Conservation (phyloP, 2,329 filamentous ascomycete species). For the Aspergillus uvarum region DNA sequence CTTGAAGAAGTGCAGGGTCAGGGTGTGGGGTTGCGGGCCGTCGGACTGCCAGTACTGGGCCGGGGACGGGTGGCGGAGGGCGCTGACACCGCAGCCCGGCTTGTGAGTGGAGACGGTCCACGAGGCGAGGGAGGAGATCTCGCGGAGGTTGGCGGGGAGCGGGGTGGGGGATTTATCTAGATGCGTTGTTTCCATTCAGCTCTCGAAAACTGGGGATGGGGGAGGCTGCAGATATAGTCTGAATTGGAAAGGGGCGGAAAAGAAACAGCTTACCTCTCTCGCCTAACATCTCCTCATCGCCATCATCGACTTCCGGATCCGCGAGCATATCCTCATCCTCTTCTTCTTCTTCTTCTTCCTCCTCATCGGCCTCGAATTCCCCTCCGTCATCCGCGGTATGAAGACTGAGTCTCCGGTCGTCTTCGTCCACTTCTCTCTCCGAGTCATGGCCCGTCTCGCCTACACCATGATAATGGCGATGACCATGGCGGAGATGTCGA, state of each 20-base stretch:
- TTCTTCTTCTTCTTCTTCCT: constrained; percentile 24
- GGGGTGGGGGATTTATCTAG: constrained; percentile 39
- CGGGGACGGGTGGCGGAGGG: constrained; percentile 58
- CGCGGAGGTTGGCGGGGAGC: constrained; percentile 51
- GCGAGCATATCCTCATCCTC: constrained; percentile 17
- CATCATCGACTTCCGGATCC: not conserved
- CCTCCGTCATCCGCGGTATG: not conserved
- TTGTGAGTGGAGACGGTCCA: constrained; percentile 65
- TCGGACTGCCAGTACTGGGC: constrained; percentile 65
- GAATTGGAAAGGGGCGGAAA: no score
- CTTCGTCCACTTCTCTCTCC: not conserved
- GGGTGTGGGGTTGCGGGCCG: constrained; percentile 63
- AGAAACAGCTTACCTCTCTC: constrained; percentile 29
- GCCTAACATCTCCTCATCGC: constrained; percentile 35
- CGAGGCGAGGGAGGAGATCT: constrained; percentile 65
- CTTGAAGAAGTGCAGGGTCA: constrained; percentile 64
- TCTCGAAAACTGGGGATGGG: not conserved
- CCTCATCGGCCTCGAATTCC: constrained; percentile 11
- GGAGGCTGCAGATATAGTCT: not conserved
- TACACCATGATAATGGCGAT: not conserved
- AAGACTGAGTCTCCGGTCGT: not conserved
- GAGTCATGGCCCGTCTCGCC: not conserved
- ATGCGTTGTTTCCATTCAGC: not conserved
- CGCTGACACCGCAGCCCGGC: constrained; percentile 61
- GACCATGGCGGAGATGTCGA: not conserved